These are phyloP conservation scores for Neospermospora avenae DNA, from an alignment of 2,329 filamentous ascomycete species.

Conservation along the genomic window DNA sequence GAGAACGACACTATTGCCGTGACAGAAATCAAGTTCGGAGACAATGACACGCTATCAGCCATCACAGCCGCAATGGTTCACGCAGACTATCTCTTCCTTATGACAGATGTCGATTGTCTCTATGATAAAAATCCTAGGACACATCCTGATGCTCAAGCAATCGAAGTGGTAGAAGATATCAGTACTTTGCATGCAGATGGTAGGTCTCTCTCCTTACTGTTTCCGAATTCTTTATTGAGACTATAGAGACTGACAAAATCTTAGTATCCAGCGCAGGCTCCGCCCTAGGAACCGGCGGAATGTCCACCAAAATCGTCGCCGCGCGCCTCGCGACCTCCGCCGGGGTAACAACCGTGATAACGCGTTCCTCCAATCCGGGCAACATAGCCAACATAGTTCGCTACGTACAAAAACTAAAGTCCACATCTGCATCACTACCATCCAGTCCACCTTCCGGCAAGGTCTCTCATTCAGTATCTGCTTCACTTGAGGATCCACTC, in stretches of 20 bases:
- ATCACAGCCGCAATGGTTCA: constrained; percentile 98
- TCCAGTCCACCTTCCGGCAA: constrained; percentile 23
- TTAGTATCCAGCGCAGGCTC: constrained; percentile 85
- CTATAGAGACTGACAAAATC: constrained; percentile 9
- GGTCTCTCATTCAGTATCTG: constrained; percentile 17
- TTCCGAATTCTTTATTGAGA: neutral
- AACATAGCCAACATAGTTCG: constrained; percentile 86
- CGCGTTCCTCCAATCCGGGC: constrained; percentile 85
- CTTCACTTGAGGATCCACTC: constrained; percentile 23
- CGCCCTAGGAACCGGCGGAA: constrained; percentile 86
- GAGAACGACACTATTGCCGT: constrained; percentile 97
- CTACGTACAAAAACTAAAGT: constrained; percentile 66
- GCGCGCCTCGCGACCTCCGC: constrained; percentile 89
- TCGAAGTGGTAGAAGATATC: constrained; percentile 91
- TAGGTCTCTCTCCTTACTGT: constrained; percentile 35
- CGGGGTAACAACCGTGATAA: constrained; percentile 94
- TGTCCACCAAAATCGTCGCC: constrained; percentile 96
- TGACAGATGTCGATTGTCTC: constrained; percentile 97
- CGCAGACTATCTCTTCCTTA: constrained; percentile 92
- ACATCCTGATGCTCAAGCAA: constrained; percentile 80
- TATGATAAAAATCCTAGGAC: constrained; percentile 94
- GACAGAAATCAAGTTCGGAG: constrained; percentile 98
- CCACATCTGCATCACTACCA: constrained; percentile 18
- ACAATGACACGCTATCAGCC: constrained; percentile 95
- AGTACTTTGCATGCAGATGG: constrained; percentile 75